Conservation (phyloP, 192 early-diverging fungal genomes). For the Powellomyces hirtus region DNA sequence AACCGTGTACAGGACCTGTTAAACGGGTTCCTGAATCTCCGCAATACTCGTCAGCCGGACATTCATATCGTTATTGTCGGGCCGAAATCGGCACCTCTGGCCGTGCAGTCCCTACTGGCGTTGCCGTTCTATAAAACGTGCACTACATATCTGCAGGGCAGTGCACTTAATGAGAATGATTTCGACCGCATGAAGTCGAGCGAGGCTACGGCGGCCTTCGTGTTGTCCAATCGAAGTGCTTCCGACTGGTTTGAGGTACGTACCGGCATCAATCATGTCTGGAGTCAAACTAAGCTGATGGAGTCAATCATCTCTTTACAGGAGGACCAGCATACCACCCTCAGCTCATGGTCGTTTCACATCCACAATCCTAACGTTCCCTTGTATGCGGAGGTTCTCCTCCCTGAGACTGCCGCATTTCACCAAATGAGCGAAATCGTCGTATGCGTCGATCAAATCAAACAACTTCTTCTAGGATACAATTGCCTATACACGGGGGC, state of each 20-base stretch:
- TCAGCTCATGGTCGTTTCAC: constrained; percentile 8
- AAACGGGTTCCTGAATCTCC: constrained; percentile 12
- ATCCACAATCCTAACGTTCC: constrained; percentile 7
- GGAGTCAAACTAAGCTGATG: no score
- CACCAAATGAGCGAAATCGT: constrained; percentile 2
- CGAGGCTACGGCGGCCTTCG: not conserved
- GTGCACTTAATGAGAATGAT: not conserved
- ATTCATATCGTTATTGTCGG: constrained; percentile 8
- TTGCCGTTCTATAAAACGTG: constrained; percentile 4
- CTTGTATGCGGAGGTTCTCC: constrained; percentile 9
- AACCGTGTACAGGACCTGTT: constrained; percentile 13
- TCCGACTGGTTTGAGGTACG: constrained; percentile 10
- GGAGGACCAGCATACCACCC: not conserved
- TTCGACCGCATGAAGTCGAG: not conserved
- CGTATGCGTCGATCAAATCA: constrained; percentile 14
- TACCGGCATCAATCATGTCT: no score
- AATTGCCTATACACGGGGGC: not conserved
- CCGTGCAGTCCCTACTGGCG: not conserved
- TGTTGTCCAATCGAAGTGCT: not conserved
- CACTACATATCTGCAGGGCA: constrained; percentile 7
- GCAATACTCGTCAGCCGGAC: not conserved
- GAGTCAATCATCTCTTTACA: no score
- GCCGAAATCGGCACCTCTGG: not conserved
- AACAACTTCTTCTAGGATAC: constrained; percentile 8
- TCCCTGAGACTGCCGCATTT: constrained; percentile 12